Conservation (phyloP, 2,329 filamentous ascomycete genomes). For the Aspergillus cejpii region DNA sequence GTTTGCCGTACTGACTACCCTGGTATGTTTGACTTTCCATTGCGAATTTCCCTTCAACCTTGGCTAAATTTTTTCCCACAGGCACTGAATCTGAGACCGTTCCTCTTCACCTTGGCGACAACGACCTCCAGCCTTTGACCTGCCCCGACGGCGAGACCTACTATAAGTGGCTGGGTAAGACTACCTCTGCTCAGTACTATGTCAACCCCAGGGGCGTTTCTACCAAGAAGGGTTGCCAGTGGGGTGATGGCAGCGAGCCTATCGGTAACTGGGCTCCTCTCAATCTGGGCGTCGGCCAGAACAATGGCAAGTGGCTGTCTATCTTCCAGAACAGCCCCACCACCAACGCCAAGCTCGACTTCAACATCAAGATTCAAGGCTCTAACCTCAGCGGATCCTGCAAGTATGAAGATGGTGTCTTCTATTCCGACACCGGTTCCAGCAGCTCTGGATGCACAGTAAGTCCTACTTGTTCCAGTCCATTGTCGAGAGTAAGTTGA, state of each 20-base stretch:
- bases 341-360: slow-evolving; percentile 62
- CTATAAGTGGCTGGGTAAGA: slow-evolving; percentile 67
- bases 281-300: slow-evolving; percentile 74
- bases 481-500: slow-evolving; percentile 8
- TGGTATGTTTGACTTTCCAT: slow-evolving; percentile 45
- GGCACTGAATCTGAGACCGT: slow-evolving; percentile 79
- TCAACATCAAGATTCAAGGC: slow-evolving; percentile 69
- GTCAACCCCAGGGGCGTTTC: slow-evolving; percentile 73
- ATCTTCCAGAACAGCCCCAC: slow-evolving; percentile 81
- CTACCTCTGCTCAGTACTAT: slow-evolving; percentile 92
- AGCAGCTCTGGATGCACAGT: slow-evolving; percentile 70
- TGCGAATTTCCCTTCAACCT: slow-evolving; percentile 1
- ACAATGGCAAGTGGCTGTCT: slow-evolving; percentile 68
- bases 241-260: slow-evolving; percentile 56
- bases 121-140: slow-evolving; percentile 57
- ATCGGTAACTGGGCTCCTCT: slow-evolving; percentile 80
- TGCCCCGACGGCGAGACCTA: slow-evolving; percentile 67
- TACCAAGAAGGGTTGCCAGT: slow-evolving; percentile 65
- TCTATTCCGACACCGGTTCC: slow-evolving; percentile 46
- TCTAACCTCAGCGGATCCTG: slow-evolving; percentile 56
- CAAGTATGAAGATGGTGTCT: slow-evolving; percentile 59
- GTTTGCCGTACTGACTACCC: slow-evolving; percentile 97
- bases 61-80: slow-evolving; percentile 18
- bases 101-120: slow-evolving; percentile 59
- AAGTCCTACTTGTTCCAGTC: slow-evolving; percentile 41